Conservation (phyloP, 441 rosid genomes). For the Erysimum pusillum region DNA sequence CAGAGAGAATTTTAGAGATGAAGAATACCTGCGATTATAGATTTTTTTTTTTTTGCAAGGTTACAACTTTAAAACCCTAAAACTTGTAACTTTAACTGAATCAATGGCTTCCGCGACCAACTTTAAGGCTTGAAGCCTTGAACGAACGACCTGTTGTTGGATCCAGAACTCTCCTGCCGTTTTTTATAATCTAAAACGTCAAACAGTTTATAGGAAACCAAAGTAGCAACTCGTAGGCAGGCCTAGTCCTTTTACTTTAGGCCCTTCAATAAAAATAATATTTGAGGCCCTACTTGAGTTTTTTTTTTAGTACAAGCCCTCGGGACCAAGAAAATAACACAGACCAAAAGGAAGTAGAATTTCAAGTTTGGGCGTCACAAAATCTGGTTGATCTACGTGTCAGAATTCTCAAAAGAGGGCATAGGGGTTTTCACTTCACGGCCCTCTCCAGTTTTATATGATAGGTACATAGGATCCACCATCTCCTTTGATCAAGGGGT, state of each 20-base stretch:
- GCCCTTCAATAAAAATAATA: neutral
- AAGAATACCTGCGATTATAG: constrained; percentile 20
- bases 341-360: neutral
- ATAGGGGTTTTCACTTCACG: neutral
- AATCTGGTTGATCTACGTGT: neutral
- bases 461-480: neutral
- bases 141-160: no score
- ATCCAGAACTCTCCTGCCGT: constrained; percentile 9
- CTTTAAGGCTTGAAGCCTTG: no score
- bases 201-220: constrained; percentile 12
- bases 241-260: constrained; percentile 18
- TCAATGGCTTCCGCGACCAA: constrained; percentile 14
- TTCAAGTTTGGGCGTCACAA: constrained; percentile 1
- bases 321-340: no score
- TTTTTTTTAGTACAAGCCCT: neutral
- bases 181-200: constrained; percentile 5
- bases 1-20: neutral
- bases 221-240: neutral
- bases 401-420: neutral
- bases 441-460: neutral
- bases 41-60: constrained; percentile 5
- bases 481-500: constrained; percentile 2
- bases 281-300: neutral
- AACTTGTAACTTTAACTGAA: neutral
- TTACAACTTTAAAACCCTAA: constrained; percentile 18